These are phyloP conservation scores for Hypoxylon sp. DNA, from an alignment of 2,329 filamentous ascomycete species.

Conservation along the genomic window DNA sequence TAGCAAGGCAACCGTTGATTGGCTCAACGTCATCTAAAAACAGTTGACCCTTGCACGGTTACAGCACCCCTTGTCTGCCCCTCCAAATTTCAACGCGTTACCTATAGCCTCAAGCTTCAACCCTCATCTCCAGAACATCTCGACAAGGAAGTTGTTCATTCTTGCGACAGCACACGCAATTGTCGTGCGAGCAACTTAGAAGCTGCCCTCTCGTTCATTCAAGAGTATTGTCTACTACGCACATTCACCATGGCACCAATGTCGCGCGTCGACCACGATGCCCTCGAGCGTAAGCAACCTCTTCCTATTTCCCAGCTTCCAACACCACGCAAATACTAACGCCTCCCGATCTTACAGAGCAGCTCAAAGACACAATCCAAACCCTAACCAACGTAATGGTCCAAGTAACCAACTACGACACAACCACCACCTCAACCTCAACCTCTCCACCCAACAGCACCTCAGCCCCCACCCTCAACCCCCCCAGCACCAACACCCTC, in stretches of 20 bases:
- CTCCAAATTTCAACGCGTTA: background rate
- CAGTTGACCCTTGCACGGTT: background rate
- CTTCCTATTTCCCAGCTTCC: background rate
- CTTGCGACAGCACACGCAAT: background rate
- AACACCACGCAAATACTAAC: background rate
- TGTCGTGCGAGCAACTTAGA: background rate
- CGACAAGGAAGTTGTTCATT: background rate
- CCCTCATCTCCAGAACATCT: background rate
- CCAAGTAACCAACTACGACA: conserved; percentile 72
- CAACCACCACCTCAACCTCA: conserved; percentile 18
- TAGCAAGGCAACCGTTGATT: conserved; percentile 8
- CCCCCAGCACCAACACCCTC: conserved; percentile 6
- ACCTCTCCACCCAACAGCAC: conserved; percentile 16
- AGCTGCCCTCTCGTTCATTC: background rate
- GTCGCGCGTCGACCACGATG: conserved; percentile 52
- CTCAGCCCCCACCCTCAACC: conserved; percentile 2
- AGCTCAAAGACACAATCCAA: conserved; percentile 54
- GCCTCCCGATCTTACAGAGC: conserved; percentile 43
- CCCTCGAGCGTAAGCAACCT: conserved; percentile 53
- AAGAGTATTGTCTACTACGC: background rate
- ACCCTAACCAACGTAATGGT: conserved; percentile 60
- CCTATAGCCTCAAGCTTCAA: conserved; percentile 1
- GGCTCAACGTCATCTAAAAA: background rate
- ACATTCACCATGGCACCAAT: conserved; percentile 53
- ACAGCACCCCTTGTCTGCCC: conserved; percentile 8